A percentile compares a stretch with the other conserved stretches of the same genome.
phyloP scores from a whole-genome alignment of 495 filamentous ascomycete genomes.

The Annulohypoxylon nitens region DNA sequence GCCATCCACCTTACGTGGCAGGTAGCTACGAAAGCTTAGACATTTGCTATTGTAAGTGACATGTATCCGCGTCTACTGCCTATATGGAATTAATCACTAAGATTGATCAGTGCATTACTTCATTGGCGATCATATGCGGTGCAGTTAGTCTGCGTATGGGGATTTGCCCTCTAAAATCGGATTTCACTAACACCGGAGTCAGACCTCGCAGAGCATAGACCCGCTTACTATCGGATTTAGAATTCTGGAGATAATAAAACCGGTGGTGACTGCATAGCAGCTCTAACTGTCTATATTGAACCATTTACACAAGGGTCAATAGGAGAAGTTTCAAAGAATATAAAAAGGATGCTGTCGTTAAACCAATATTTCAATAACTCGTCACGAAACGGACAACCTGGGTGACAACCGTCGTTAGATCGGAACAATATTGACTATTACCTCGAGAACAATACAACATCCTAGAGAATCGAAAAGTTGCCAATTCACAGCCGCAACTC shows the following conservation, averaged over 20 bases:
- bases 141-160: too few relatives aligned
- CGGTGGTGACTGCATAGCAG: neutral
- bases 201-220: neutral
- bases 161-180: neutral
- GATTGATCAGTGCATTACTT: too few relatives aligned
- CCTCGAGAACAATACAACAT: neutral
- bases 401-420: neutral
- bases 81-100: too few relatives aligned
- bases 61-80: too few relatives aligned
- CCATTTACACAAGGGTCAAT: neutral
- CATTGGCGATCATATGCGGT: too few relatives aligned
- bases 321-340: neutral
- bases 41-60: too few relatives aligned
- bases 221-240: slow-evolving; percentile 11
- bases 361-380: neutral
- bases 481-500: neutral
- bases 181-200: neutral
- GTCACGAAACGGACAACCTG: neutral
- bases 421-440: neutral
- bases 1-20: too few relatives aligned
- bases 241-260: slow-evolving; percentile 16
- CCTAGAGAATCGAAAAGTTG: neutral
- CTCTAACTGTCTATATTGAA: neutral
- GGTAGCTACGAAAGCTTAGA: too few relatives aligned
- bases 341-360: slow-evolving; percentile 4